Base-by-base conservation (phyloP, 2,329 filamentous ascomycete genomes). In the Colletotrichum nymphaeae region DNA sequence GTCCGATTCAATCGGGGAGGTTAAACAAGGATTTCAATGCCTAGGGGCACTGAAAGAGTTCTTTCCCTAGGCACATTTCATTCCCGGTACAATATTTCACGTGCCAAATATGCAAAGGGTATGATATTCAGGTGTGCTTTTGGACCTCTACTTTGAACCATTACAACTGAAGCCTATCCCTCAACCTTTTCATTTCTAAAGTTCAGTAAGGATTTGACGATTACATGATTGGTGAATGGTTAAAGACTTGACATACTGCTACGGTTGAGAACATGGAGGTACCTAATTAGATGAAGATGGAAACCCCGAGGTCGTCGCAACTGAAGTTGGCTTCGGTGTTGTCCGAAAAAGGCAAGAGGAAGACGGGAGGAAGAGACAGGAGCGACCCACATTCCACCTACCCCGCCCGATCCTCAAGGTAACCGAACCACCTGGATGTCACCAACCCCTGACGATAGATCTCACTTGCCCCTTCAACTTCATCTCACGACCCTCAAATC, bases 291-390 rank as follows among this genome's bases (percentile, higher is more conserved):
- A 49, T 49, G 42, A 49, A 49, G 7, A 49, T n/a, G 42, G 19
- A 49, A 49, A 49, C 2, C 42, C 4, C 4, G 8, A 22, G 19
- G 19, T 49, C 42, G 42, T 42, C 16, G 7, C n/a, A 14, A 19
- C 52, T 35, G 26, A 30, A 19, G 19, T 32, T 26, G 24, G 26
- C 60, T 16, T 30, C 24, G 46, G 60, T 35, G 26, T 28, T 35
- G 26, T 70, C 55, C 55, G 37, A 70, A 66, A 55, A 59, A n/a
- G 67, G 67, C 62, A 70, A 66, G 62, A 42, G 35, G 16, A 30
- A 30, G 46, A 22, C 62, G 65, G 58, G 62, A 32, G 35, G 16
- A 30, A 52, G 46, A 22, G 19, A 16, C 16, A 4, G n/a, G 4
- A 62, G 19, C 9, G 62, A 42, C 55, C 37, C 26, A 35, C 28